Percentiles rank a stretch among this genome's conserved stretches.
Conservation (phyloP, 1,139 yeast species). For the Geotrichum bryndzae region DNA sequence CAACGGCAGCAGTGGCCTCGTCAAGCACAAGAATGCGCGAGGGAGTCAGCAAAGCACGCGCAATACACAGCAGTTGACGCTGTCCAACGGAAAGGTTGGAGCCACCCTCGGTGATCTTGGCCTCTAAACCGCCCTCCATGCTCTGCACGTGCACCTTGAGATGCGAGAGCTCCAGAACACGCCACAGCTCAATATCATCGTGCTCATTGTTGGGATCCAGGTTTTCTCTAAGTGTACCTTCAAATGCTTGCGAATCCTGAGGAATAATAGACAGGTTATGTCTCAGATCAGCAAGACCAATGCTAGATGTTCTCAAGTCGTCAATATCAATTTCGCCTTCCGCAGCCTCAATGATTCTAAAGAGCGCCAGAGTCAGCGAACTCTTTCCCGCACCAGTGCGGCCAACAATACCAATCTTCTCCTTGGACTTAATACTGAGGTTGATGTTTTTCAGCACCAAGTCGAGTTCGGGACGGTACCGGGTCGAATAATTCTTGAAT, state of each 20-base stretch:
- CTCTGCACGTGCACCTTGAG: slow-evolving; percentile 63
- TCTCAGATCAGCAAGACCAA: slow-evolving; percentile 81
- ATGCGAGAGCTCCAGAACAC: slow-evolving; percentile 77
- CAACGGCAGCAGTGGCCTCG: slow-evolving; percentile 97
- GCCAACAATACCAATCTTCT: slow-evolving; percentile 84
- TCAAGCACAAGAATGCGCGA: slow-evolving; percentile 77
- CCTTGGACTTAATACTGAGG: slow-evolving; percentile 63
- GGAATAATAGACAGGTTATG: slow-evolving; percentile 86
- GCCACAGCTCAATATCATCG: slow-evolving; percentile 78
- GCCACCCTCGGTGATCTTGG: slow-evolving; percentile 73
- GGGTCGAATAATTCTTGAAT: slow-evolving; percentile 71
- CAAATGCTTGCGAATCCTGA: slow-evolving; percentile 94
- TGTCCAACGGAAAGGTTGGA: slow-evolving; percentile 86
- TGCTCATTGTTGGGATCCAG: slow-evolving; percentile 73
- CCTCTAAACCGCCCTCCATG: slow-evolving; percentile 63
- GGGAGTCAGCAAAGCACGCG: slow-evolving; percentile 77
- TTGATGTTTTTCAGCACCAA: slow-evolving; percentile 69
- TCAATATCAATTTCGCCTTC: slow-evolving; percentile 73
- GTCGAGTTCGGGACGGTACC: slow-evolving; percentile 80
- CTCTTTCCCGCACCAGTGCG: slow-evolving; percentile 98
- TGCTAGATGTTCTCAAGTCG: slow-evolving; percentile 54
- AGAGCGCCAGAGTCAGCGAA: slow-evolving; percentile 79
- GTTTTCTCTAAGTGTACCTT: slow-evolving; percentile 83
- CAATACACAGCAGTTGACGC: slow-evolving; percentile 84
- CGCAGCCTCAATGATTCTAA: slow-evolving; percentile 80